A percentile compares a stretch with the other conserved stretches of the same genome.
phyloP scores from a whole-genome alignment of 805 yeast species.

The Cyberlindnera xylosilytica region DNA sequence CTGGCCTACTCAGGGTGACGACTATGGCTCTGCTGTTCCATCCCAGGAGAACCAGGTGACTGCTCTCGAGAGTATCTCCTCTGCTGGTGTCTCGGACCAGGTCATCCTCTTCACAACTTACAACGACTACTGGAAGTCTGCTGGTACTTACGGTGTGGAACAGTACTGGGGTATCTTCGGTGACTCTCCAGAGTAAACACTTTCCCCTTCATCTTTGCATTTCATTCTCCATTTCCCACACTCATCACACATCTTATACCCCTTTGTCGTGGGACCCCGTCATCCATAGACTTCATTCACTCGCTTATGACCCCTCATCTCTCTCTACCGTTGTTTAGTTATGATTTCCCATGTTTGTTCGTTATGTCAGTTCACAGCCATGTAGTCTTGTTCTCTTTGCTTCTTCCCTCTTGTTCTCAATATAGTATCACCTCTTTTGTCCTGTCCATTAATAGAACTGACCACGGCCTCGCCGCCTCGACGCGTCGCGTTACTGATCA shows the following conservation, averaged over 20 bases:
- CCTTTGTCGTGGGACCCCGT: not conserved
- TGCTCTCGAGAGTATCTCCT: slow-evolving; percentile 48
- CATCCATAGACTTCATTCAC: not conserved
- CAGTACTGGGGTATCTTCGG: slow-evolving; percentile 44
- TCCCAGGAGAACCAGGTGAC: slow-evolving; percentile 47
- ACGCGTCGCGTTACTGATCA: no score
- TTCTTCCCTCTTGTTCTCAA: no score
- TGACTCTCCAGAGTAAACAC: not conserved
- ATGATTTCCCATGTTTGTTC: not conserved
- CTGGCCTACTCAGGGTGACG: slow-evolving; percentile 63
- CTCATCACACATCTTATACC: not conserved
- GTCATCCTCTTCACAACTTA: slow-evolving; percentile 58
- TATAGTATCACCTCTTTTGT: no score
- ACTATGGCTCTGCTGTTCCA: slow-evolving; percentile 55
- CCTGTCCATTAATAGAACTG: no score
- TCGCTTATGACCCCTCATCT: slow-evolving; percentile 6
- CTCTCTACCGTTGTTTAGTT: not conserved
- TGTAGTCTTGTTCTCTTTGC: no score
- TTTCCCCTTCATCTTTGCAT: not conserved
- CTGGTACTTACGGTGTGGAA: slow-evolving; percentile 57
- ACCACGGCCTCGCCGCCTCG: no score
- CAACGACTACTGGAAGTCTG: slow-evolving; percentile 61
- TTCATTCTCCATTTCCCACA: not conserved
- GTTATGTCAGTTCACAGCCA: no score
- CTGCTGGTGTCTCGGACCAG: slow-evolving; percentile 40